Percentiles rank a stretch among this genome's conserved stretches.
phyloP scores from a whole-genome alignment of 495 filamentous ascomycete species.

The Tuber brumale region DNA sequence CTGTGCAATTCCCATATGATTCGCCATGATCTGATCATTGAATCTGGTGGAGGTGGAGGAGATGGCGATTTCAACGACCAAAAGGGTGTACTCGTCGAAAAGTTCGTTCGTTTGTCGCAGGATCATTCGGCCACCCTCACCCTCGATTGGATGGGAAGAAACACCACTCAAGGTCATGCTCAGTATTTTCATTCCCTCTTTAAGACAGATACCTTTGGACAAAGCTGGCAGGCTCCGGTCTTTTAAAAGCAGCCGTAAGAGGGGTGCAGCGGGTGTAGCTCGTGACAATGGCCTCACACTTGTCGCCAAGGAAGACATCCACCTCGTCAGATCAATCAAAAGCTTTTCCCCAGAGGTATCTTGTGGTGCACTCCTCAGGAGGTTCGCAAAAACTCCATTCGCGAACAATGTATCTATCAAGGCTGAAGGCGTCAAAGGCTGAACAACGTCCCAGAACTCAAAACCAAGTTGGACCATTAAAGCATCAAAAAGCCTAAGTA shows the following conservation, averaged over 20 bases:
- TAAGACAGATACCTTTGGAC: conserved; percentile 36
- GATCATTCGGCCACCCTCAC: conserved; percentile 34
- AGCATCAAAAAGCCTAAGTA: conserved; percentile 38
- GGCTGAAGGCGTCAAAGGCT: conserved; percentile 35
- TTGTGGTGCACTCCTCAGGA: conserved; percentile 31
- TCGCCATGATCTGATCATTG: conserved; percentile 35
- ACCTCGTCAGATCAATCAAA: conserved; percentile 36
- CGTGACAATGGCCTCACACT: conserved; percentile 37
- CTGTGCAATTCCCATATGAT: conserved; percentile 33
- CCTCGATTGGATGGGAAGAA: conserved; percentile 31
- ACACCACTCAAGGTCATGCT: conserved; percentile 32
- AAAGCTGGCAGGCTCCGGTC: conserved; percentile 26
- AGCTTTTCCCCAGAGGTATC: conserved; percentile 24
- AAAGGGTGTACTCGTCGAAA: conserved; percentile 30
- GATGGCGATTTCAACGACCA: conserved; percentile 31
- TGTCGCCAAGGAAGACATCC: conserved; percentile 40
- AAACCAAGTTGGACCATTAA: conserved; percentile 38
- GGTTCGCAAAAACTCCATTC: conserved; percentile 30
- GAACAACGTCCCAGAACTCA: conserved; percentile 41
- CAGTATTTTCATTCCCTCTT: conserved; percentile 41
- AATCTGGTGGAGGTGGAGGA: conserved; percentile 25
- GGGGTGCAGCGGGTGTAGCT: conserved; percentile 31
- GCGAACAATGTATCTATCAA: conserved; percentile 37
- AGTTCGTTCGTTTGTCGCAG: conserved; percentile 40
- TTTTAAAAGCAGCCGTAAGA: conserved; percentile 35